These are phyloP conservation scores for Paramarasmius palmivorus DNA, from an alignment of 1,284 basidiomycete species.

Conservation along the genomic window DNA sequence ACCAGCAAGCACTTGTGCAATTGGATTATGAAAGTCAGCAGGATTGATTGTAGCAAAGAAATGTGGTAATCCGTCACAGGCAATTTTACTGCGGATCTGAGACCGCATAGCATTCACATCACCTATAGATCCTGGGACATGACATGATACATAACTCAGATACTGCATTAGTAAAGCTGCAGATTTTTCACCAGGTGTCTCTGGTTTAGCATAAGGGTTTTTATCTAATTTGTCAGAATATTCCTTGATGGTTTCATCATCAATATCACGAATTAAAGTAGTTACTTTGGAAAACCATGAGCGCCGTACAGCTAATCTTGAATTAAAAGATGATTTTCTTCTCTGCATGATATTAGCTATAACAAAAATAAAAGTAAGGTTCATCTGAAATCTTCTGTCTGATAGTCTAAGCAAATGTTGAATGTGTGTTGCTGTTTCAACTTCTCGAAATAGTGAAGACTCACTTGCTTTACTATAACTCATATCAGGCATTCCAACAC, in stretches of 20 bases:
- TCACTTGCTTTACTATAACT: not conserved
- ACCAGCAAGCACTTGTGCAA: slow-evolving; percentile 15
- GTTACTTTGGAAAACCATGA: slow-evolving; percentile 10
- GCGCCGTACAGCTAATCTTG: slow-evolving; percentile 2
- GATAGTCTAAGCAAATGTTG: slow-evolving; percentile 4
- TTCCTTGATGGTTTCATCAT: not conserved
- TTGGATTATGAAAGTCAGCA: slow-evolving; percentile 15
- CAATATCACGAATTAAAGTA: slow-evolving; percentile 3
- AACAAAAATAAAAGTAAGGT: slow-evolving; percentile 17
- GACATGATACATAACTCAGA: slow-evolving; percentile 14
- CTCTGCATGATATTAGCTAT: slow-evolving; percentile 14
- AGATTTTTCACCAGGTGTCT: slow-evolving; percentile 7
- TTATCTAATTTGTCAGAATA: slow-evolving; percentile 10
- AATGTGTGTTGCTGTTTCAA: slow-evolving; percentile 5
- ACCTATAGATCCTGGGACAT: slow-evolving; percentile 12
- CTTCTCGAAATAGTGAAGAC: not conserved
- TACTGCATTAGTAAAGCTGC: slow-evolving; percentile 12
- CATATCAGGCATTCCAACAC: slow-evolving; percentile 15
- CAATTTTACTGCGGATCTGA: slow-evolving; percentile 10
- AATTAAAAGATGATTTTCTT: slow-evolving; percentile 10
- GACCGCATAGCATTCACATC: not conserved
- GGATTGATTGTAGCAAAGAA: slow-evolving; percentile 14
- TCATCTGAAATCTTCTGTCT: slow-evolving; percentile 8
- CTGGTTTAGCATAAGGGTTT: slow-evolving; percentile 10
- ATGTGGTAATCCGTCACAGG: slow-evolving; percentile 1